Evolutionary conservation across 805 yeast genomes (phyloP).

Genomic region (Kodamaea kaohsiungensis): DNA sequence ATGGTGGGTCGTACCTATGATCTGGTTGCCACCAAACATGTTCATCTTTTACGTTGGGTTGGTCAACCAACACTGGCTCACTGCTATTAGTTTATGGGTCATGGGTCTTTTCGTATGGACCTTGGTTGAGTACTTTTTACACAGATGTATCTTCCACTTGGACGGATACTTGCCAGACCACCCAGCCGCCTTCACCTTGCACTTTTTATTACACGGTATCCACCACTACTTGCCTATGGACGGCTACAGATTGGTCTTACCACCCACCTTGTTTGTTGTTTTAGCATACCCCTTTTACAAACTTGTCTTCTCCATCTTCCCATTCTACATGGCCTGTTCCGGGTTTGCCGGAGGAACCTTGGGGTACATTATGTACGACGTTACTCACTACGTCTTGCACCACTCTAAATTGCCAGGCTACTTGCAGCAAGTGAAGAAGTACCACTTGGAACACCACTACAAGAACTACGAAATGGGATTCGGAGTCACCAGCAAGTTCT

Average conservation of each 20-base stretch:
- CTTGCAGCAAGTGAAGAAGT: slow-evolving; percentile 77
- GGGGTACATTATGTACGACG: slow-evolving; percentile 90
- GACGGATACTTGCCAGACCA: slow-evolving; percentile 85
- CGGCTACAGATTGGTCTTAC: slow-evolving; percentile 87
- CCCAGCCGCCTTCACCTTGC: slow-evolving; percentile 71
- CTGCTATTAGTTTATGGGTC: slow-evolving; percentile 59
- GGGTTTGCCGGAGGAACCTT: slow-evolving; percentile 95
- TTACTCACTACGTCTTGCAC: slow-evolving; percentile 92
- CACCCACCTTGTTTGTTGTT: slow-evolving; percentile 79
- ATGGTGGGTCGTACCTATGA: slow-evolving; percentile 87
- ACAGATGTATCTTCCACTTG: slow-evolving; percentile 90
- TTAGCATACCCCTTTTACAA: slow-evolving; percentile 80
- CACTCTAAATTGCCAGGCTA: slow-evolving; percentile 79
- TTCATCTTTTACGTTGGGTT: slow-evolving; percentile 63
- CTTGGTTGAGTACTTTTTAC: slow-evolving; percentile 81
- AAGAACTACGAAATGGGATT: slow-evolving; percentile 95
- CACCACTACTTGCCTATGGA: slow-evolving; percentile 99
- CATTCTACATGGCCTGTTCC: slow-evolving; percentile 82
- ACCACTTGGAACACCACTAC: slow-evolving; percentile 97
- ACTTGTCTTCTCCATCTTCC: slow-evolving; percentile 73
- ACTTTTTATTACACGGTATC: slow-evolving; percentile 90
- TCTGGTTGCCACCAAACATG: slow-evolving; percentile 85
- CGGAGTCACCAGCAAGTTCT: slow-evolving; percentile 91
- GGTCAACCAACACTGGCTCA: slow-evolving; percentile 43
- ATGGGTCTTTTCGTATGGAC: slow-evolving; percentile 95